A percentile compares a stretch with the other conserved stretches of the same genome.
Conservation (phyloP, 139 green algal species). For the Chlorella ohadii region DNA sequence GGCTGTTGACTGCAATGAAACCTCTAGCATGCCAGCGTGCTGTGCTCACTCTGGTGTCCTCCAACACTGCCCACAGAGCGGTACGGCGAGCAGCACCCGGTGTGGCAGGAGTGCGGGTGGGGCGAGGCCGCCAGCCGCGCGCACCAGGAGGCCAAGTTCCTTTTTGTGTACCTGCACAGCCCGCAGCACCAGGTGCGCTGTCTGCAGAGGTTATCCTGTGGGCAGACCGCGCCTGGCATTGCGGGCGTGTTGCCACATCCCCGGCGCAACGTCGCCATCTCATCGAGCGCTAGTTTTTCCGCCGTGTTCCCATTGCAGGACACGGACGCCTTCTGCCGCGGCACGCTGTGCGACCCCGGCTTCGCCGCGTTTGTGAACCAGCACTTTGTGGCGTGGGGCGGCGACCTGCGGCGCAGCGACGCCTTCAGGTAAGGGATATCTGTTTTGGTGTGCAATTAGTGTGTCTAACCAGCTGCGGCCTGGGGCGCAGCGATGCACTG, state of each 20-base stretch:
- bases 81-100: constrained; percentile 54
- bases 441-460: not conserved
- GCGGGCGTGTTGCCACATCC: too few species aligned
- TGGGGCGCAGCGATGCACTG: too few species aligned
- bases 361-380: constrained; percentile 69
- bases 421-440: constrained; percentile 51
- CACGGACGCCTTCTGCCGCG: constrained; percentile 66
- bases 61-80: constrained; percentile 2
- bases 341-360: constrained; percentile 62
- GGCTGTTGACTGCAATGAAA: too few species aligned
- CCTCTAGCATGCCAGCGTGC: too few species aligned
- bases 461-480: too few species aligned
- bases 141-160: constrained; percentile 73
- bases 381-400: constrained; percentile 75
- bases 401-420: constrained; percentile 67
- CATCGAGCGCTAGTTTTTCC: too few species aligned
- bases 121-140: constrained; percentile 59
- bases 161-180: constrained; percentile 85
- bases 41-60: too few species aligned
- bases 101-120: constrained; percentile 59
- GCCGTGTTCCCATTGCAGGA: constrained; percentile 59
- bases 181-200: constrained; percentile 68
- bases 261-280: too few species aligned
- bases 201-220: too few species aligned
- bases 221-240: too few species aligned